Evolutionary conservation across 2,329 filamentous ascomycete genomes (phyloP), one percentile per base, ranked within the genome.

Genomic region (Sporothrix brasiliensis): DNA sequence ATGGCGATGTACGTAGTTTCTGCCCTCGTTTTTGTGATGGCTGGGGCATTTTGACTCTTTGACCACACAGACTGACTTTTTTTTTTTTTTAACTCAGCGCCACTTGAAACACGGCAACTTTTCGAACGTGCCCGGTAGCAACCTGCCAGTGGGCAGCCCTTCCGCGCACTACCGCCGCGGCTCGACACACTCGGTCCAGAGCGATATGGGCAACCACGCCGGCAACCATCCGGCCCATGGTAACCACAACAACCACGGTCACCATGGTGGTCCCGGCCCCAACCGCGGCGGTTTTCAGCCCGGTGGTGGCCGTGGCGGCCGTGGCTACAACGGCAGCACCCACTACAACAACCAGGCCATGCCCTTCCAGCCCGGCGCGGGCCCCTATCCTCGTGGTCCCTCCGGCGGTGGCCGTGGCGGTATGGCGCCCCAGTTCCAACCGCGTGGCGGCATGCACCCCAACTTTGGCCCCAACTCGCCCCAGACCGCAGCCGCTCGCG

Each of bases 101-200:
- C 89, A 93, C 81, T 87, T 91, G 81, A 88, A 90, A 83, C 87
- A 90, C 69, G 13, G 9, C 63, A 73, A 73, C 69, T 60, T 72
- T 10, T 83, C 86, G 73, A 88, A 88, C 63, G 83, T 88, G 75
- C 87, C 89, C 75, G 86, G 87, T 74, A 86, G 86, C 39, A 27
- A 13, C 72, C 84, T 86, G 74, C 84, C 86, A 2, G 44, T 72
- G 3, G 73, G 72, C 24, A 69, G 56, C 72, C 83, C 89, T 75
- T 72, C 91, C 76, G 85, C 82, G 74, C 94, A 98, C 80, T 87
- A 92, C 76, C 91, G 94, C 77, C 91, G 93, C 75, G 91, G 94
- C 79, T 97, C 94, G 41, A 91, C 91, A 50, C 93, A 95, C 77
- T 96, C 92, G 27, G 86, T 89, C 74, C 91, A 94, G 79, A 88